Percentiles rank a stretch among this genome's conserved stretches.
Evolutionary conservation across 176 grass and related monocot genomes (phyloP).

Genomic region (Zoysia pacifica): DNA sequence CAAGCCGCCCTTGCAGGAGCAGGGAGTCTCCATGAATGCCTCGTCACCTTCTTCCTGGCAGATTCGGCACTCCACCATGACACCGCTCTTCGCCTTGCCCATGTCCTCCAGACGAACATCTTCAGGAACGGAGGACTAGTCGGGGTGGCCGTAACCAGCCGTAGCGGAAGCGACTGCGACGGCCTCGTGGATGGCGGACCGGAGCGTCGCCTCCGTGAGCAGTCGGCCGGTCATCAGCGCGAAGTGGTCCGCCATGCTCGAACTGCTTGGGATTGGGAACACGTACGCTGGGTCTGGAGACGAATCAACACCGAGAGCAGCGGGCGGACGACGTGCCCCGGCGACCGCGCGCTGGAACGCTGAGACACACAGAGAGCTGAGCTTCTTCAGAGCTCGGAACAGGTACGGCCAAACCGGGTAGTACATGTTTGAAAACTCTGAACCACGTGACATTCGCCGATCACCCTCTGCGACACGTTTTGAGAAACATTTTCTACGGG

Average conservation of each 20-base stretch:
- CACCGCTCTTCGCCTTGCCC: constrained; percentile 26
- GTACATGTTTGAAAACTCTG: background rate
- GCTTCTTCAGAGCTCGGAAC: constrained; percentile 19
- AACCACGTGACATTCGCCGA: background rate
- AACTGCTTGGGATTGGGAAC: background rate
- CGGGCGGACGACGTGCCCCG: background rate
- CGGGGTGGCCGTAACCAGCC: background rate
- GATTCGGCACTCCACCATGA: constrained; percentile 75
- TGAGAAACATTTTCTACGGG: background rate
- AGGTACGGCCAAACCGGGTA: background rate
- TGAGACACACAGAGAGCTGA: background rate
- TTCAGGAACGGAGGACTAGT: background rate
- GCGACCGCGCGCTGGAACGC: background rate
- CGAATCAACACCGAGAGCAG: background rate
- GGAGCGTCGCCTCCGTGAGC: constrained; percentile 74
- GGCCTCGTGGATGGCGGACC: constrained; percentile 37
- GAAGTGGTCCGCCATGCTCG: constrained; percentile 81
- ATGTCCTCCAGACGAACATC: background rate
- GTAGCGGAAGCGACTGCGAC: background rate
- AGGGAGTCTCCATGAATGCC: constrained; percentile 71
- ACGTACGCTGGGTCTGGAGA: background rate
- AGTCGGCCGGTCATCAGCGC: constrained; percentile 62
- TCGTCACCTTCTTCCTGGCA: constrained; percentile 80
- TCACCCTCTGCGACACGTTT: background rate
- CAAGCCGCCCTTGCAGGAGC: constrained; percentile 82